Percentiles rank a stretch among this genome's conserved stretches.
Evolutionary conservation across 345 rosid genomes (phyloP).

Genomic region (Citropsis articulata): DNA sequence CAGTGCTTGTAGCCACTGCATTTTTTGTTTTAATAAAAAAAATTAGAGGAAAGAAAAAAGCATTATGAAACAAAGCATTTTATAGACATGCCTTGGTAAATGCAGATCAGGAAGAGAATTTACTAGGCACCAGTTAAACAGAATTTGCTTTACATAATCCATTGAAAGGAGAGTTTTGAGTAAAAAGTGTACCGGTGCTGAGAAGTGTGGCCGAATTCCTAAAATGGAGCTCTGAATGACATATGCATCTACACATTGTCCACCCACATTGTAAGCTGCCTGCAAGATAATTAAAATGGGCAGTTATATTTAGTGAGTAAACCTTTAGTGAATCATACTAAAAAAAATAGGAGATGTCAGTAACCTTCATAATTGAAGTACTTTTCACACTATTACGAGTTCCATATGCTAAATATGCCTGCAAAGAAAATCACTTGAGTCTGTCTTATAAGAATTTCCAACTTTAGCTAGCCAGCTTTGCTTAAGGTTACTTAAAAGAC

Average conservation of each 20-base stretch:
- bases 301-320: background rate
- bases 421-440: slow-evolving; percentile 26
- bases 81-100: background rate
- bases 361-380: slow-evolving; percentile 60
- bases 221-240: slow-evolving; percentile 64
- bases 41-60: background rate
- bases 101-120: slow-evolving; percentile 1
- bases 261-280: slow-evolving; percentile 86
- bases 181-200: slow-evolving; percentile 53
- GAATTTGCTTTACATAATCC: background rate
- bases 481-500: background rate
- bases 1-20: slow-evolving; percentile 75
- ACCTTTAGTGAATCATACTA: background rate
- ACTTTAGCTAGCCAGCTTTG: background rate
- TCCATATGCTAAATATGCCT: slow-evolving; percentile 90
- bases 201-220: slow-evolving; percentile 62
- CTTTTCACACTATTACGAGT: slow-evolving; percentile 42
- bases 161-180: too few species aligned
- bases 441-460: background rate
- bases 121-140: background rate
- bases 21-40: slow-evolving; percentile 1
- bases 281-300: slow-evolving; percentile 24
- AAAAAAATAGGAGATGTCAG: background rate
- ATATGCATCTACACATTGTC: slow-evolving; percentile 56
- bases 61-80: background rate